Evolutionary conservation across 1,139 yeast species (phyloP).

Genomic region (Spathaspora sp.): DNA sequence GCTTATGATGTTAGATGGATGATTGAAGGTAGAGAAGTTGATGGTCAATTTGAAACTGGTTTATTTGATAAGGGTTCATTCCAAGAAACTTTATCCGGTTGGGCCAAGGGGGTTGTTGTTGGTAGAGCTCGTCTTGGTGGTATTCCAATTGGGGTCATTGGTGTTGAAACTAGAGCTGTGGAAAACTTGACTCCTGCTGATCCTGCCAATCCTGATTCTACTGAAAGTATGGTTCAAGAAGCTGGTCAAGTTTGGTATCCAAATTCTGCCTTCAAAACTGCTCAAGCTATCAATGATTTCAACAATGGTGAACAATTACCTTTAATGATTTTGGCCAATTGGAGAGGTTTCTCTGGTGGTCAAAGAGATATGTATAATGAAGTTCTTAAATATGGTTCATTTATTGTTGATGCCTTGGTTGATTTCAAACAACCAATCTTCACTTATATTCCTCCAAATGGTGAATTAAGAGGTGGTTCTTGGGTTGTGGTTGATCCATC

Average conservation of each 20-base stretch:
- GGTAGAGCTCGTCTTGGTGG: constrained; percentile 99
- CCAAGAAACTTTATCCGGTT: constrained; percentile 96
- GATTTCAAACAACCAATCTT: constrained; percentile 95
- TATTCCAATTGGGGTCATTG: constrained; percentile 97
- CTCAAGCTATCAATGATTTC: constrained; percentile 97
- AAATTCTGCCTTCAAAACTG: constrained; percentile 97
- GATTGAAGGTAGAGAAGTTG: constrained; percentile 77
- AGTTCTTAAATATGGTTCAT: constrained; percentile 94
- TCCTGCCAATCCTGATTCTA: constrained; percentile 95
- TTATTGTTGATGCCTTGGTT: constrained; percentile 93
- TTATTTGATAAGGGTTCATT: constrained; percentile 88
- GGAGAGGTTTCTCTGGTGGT: constrained; percentile 99
- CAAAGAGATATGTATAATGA: constrained; percentile 99
- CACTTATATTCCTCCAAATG: constrained; percentile 95
- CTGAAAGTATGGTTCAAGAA: constrained; percentile 84
- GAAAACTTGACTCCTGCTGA: constrained; percentile 95
- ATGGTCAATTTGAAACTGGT: constrained; percentile 77
- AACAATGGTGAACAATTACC: constrained; percentile 98
- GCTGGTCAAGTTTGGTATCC: constrained; percentile 99
- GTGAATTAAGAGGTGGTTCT: constrained; percentile 99
- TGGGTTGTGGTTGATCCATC: constrained; percentile 99
- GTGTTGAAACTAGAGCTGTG: constrained; percentile 86
- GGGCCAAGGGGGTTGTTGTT: constrained; percentile 98
- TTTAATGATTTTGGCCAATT: constrained; percentile 94
- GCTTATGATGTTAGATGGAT: constrained; percentile 93